A percentile compares a stretch with the other conserved stretches of the same genome.
Conservation (phyloP, 164 flowering plant genomes). For the Kingdonia uniflora region DNA sequence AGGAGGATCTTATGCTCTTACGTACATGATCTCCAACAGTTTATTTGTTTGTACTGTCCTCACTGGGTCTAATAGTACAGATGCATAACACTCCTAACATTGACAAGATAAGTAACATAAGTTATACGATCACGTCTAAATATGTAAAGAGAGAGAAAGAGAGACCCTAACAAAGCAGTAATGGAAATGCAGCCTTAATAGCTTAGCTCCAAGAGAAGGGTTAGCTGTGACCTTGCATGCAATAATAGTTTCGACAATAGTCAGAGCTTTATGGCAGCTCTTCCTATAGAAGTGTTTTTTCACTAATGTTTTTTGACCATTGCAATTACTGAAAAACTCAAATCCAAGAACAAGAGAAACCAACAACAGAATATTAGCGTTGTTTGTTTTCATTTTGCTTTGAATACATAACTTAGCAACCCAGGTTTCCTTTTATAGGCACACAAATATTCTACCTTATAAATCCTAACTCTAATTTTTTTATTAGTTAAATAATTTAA, state of each 20-base stretch:
- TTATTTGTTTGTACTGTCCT: background rate
- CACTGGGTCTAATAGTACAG: constrained; percentile 1
- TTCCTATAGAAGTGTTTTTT: background rate
- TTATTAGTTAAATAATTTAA: too few species aligned
- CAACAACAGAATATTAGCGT: background rate
- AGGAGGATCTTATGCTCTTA: too few species aligned
- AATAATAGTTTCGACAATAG: background rate
- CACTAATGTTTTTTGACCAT: background rate
- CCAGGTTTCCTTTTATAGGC: too few species aligned
- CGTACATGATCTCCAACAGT: too few species aligned
- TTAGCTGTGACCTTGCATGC: background rate
- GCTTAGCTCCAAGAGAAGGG: constrained; percentile 1
- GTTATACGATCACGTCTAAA: too few species aligned
- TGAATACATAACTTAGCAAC: too few species aligned
- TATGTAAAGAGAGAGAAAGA: too few species aligned
- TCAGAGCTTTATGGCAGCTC: constrained; percentile 1
- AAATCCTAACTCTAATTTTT: too few species aligned
- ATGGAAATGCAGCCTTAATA: constrained; percentile 3
- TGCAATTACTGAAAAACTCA: background rate
- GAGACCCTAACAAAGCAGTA: constrained; percentile 5
- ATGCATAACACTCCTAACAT: constrained; percentile 2
- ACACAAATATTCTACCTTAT: too few species aligned
- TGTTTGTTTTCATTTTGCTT: too few species aligned
- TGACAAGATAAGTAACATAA: too few species aligned
- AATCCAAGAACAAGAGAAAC: background rate